Conservation (phyloP, 129 eudicot genomes). For the Saussurea involucrata region DNA sequence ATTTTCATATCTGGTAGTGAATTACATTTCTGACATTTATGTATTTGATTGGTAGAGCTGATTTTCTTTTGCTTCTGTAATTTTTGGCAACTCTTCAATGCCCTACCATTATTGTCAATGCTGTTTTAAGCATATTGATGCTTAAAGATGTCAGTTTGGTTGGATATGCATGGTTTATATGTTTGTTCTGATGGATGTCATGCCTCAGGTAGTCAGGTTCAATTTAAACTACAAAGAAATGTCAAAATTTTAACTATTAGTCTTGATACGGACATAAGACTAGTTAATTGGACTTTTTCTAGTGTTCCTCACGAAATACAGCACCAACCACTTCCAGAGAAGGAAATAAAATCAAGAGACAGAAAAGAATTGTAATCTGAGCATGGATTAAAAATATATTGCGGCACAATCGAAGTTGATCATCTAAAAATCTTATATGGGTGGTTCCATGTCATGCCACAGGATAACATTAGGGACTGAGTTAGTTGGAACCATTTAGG, state of each 20-base stretch:
- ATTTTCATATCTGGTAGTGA: not conserved
- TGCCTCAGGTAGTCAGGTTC: too few relatives aligned
- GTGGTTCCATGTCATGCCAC: too few relatives aligned
- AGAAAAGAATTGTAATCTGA: not conserved
- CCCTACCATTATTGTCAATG: not conserved
- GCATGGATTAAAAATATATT: not conserved
- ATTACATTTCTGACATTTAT: constrained; percentile 3
- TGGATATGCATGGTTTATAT: not conserved
- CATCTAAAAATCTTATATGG: too few relatives aligned
- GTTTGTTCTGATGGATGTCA: not conserved
- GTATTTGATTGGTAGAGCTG: not conserved
- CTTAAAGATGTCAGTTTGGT: constrained; percentile 1
- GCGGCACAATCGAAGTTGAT: too few relatives aligned
- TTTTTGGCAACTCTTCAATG: not conserved
- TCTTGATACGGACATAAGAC: not conserved
- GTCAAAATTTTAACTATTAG: too few relatives aligned
- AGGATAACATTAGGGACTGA: too few relatives aligned
- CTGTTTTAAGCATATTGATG: not conserved
- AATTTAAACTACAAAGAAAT: too few relatives aligned
- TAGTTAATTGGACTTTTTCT: not conserved
- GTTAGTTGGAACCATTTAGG: too few relatives aligned
- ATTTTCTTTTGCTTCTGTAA: constrained; percentile 4
- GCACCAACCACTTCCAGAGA: not conserved
- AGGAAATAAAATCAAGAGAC: not conserved
- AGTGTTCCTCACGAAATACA: not conserved